Evolutionary conservation across 805 yeast genomes (phyloP).

Genomic region (Yarrowia sp.): DNA sequence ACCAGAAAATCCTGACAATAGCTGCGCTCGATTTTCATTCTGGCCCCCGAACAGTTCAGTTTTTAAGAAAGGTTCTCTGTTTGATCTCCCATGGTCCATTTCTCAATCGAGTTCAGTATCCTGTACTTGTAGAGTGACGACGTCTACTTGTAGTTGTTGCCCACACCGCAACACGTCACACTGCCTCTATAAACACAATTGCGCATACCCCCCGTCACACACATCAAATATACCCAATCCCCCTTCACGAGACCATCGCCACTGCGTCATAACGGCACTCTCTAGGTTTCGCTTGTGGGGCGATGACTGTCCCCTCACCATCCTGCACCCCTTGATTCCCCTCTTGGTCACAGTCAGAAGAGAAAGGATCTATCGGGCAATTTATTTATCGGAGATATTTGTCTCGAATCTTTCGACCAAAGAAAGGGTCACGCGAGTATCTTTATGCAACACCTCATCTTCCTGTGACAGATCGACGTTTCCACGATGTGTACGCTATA

Average conservation of each 20-base stretch:
- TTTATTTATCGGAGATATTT: not conserved
- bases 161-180: no score
- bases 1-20: no score
- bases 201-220: no score
- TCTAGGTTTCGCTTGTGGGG: not conserved
- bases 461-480: not conserved
- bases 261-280: not conserved
- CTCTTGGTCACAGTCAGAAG: no score
- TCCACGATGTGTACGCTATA: not conserved
- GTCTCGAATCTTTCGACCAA: not conserved
- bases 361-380: no score
- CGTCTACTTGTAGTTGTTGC: no score
- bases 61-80: no score
- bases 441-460: not conserved
- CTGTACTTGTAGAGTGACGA: no score
- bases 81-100: not conserved
- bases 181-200: no score
- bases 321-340: not conserved
- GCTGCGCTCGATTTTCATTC: no score
- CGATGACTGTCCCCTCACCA: not conserved
- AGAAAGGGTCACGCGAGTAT: not conserved
- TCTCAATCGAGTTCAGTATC: no score
- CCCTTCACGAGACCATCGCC: not conserved
- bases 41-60: no score
- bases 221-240: not conserved